Evolutionary conservation across 306 rosid species (phyloP).

Genomic region (Medicago ruthenica): DNA sequence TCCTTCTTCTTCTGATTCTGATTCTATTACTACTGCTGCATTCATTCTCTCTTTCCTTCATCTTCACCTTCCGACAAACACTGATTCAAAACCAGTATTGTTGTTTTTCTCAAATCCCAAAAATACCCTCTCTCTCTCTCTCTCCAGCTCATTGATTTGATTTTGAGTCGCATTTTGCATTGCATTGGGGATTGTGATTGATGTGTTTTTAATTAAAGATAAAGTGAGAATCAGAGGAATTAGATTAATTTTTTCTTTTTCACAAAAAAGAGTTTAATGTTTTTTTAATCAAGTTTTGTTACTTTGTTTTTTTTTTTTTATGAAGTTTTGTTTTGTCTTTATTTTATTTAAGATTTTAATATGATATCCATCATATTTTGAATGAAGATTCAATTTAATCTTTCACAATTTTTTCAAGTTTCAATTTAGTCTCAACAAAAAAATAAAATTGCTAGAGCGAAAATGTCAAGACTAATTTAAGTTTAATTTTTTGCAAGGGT

Average conservation of each 20-base stretch:
- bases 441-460: no score
- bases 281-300: background rate
- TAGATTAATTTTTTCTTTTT: background rate
- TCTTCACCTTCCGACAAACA: slow-evolving; percentile 52
- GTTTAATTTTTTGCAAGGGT: no score
- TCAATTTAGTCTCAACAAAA: no score
- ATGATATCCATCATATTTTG: no score
- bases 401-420: no score
- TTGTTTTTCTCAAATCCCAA: slow-evolving; percentile 43
- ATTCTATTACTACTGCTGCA: slow-evolving; percentile 7
- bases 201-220: slow-evolving; percentile 53
- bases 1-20: background rate
- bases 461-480: no score
- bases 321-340: no score
- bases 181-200: slow-evolving; percentile 41
- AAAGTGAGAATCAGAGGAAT: slow-evolving; percentile 36
- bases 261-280: background rate
- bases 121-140: slow-evolving; percentile 37
- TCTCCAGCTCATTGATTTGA: slow-evolving; percentile 44
- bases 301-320: background rate
- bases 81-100: slow-evolving; percentile 34
- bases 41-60: slow-evolving; percentile 39
- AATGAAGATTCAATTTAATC: no score
- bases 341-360: no score
- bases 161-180: slow-evolving; percentile 20